These are phyloP conservation scores for Penicillium rolfsii DNA, from an alignment of 2,329 filamentous ascomycete genomes.

Conservation along the genomic window DNA sequence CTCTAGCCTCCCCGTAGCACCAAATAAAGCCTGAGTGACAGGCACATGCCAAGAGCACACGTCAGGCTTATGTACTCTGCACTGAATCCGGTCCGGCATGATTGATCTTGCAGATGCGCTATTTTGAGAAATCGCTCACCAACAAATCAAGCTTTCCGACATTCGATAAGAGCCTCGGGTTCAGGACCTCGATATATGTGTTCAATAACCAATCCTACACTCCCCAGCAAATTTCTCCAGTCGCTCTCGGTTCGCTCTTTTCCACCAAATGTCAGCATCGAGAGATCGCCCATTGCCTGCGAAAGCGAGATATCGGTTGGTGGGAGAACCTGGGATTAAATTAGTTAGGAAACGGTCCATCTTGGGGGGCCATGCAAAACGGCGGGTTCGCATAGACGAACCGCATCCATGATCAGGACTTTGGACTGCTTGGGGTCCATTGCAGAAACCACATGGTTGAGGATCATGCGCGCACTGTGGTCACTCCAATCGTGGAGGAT, in stretches of 20 bases:
- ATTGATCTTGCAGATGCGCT: no score
- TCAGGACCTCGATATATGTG: not conserved
- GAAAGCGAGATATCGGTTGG: not conserved
- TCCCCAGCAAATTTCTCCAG: not conserved
- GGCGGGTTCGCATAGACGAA: not conserved
- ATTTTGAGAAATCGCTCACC: not conserved
- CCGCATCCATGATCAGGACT: not conserved
- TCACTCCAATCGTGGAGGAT: not conserved
- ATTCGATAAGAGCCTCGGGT: not conserved
- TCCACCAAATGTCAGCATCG: not conserved
- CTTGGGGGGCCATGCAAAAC: not conserved
- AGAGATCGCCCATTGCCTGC: not conserved
- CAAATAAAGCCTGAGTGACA: no score
- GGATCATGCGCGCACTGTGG: not conserved
- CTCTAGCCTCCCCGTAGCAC: no score
- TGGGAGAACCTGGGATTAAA: not conserved
- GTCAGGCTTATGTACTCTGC: no score
- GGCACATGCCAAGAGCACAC: no score
- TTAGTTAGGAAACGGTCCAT: not conserved
- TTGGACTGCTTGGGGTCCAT: not conserved
- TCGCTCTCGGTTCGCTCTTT: not conserved
- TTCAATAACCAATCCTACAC: not conserved
- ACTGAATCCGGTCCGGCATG: no score
- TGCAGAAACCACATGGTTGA: not conserved
- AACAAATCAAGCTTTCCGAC: not conserved